These are phyloP conservation scores for Fusarium nematophilum DNA, from an alignment of 2,329 filamentous ascomycete species.

Conservation along the genomic window DNA sequence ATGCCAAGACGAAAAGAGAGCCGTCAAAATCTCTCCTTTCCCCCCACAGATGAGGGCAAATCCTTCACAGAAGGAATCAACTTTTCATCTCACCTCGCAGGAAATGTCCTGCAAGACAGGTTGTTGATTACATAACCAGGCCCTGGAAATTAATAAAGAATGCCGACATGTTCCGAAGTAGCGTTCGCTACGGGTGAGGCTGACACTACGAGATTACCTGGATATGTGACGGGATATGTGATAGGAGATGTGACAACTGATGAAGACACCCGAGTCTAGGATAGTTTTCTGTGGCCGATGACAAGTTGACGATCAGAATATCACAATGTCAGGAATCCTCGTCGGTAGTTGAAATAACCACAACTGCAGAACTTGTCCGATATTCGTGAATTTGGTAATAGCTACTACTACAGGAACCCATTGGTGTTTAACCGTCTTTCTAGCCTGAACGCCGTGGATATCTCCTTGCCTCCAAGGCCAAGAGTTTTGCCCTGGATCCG, in stretches of 20 bases:
- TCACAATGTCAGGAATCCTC: constrained; percentile 14
- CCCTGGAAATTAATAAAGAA: background rate
- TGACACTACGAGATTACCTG: constrained; percentile 2
- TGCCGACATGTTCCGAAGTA: background rate
- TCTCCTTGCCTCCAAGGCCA: constrained; percentile 33
- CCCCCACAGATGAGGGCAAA: constrained; percentile 22
- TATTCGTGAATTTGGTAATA: background rate
- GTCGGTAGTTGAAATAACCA: background rate
- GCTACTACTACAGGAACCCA: constrained; percentile 24
- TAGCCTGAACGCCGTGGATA: constrained; percentile 45
- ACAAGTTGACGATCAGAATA: constrained; percentile 25
- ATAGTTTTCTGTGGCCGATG: constrained; percentile 32
- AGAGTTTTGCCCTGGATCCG: constrained; percentile 27
- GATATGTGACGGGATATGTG: too few relatives aligned
- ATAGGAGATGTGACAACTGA: background rate
- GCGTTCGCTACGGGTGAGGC: background rate
- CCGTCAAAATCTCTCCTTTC: constrained; percentile 8
- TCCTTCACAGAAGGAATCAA: too few relatives aligned
- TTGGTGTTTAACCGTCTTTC: constrained; percentile 39
- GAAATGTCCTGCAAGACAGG: background rate
- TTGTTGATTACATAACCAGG: background rate
- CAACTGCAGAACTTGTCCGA: background rate
- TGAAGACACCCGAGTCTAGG: background rate
- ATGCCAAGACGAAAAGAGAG: constrained; percentile 28
- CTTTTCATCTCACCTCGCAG: too few relatives aligned